Conservation (phyloP, 768 basidiomycete species). For the Termitomyces sp. region DNA sequence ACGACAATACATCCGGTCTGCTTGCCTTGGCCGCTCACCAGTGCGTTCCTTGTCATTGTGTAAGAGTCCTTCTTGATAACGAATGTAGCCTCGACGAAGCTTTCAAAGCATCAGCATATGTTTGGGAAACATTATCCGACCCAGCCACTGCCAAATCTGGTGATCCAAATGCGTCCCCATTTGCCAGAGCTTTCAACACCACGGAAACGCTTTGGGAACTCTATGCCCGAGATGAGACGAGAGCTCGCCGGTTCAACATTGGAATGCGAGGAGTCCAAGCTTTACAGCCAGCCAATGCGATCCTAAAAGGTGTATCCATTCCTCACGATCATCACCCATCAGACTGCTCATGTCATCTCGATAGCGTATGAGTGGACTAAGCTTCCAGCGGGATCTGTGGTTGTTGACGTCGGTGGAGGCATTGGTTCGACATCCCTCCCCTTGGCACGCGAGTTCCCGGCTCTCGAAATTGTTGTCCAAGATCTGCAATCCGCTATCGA, state of each 20-base stretch:
- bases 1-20: conserved; percentile 22
- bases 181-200: conserved; percentile 24
- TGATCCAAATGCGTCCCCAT: conserved; percentile 23
- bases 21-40: conserved; percentile 25
- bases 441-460: conserved; percentile 27
- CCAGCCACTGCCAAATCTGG: conserved; percentile 24
- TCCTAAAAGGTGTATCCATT: conserved; percentile 15
- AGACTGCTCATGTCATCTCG: not conserved
- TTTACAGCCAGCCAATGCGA: conserved; percentile 22
- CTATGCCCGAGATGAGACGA: conserved; percentile 18
- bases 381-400: conserved; percentile 10
- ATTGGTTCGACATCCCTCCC: conserved; percentile 29
- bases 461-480: conserved; percentile 30
- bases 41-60: conserved; percentile 13
- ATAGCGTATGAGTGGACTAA: conserved; percentile 13
- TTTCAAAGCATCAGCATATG: conserved; percentile 29
- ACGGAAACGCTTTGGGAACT: conserved; percentile 26
- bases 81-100: conserved; percentile 28
- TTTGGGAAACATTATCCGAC: conserved; percentile 31
- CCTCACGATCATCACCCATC: not conserved
- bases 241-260: conserved; percentile 27
- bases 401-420: conserved; percentile 38
- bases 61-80: not conserved
- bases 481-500: conserved; percentile 27
- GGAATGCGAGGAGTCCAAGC: conserved; percentile 31